Base-by-base conservation (phyloP, 164 flowering plant species). In the Cinnamomum micranthum region DNA sequence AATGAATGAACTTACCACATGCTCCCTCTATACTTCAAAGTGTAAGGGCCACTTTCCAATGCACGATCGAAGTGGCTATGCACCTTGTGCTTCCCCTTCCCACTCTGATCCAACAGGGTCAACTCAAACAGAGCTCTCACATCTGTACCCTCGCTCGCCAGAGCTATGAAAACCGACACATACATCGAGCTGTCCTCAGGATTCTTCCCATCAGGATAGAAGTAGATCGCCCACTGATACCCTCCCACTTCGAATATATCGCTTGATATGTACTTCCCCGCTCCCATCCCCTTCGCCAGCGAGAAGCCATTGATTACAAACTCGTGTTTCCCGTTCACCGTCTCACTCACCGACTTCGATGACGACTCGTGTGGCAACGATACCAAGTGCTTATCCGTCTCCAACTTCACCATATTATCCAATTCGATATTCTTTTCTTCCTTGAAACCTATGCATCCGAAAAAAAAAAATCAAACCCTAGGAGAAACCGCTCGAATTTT, bases 161-260 rank as follows among this genome's bases (percentile, higher is more conserved):
- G 71, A 20, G 95, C 94, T 9, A 92, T 90, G 65, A 92, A 92
- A 2, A 89, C 91, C 25, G 95, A 91, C 6, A 92, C 95, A 55
- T 92, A 91, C 76, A 75, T 69, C 2, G 95, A 85, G 68, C 71
- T 86, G 64, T 93, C 98, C 83, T 93, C 98, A 0, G 88, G 86
- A 78, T 90, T 91, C 79, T 93, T 93, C 3, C 98, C 98, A 69
- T 93, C 98, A 0, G 98, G 98, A 69, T 93, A 93, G 64, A 91
- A 93, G 81, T 93, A 93, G 71, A 93, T 83, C 33, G 98, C 97
- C 98, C 98, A 93, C 52, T 90, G 91, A 74, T 87, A 90, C 2
- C 98, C 98, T 1, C 97, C 98, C 0, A 93, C 92, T 5, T 80
- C 84, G 78, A 93, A 93, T 1, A 76, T 79, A 35, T 91, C 97